Evolutionary conservation across 2,329 filamentous ascomycete genomes (phyloP), one percentile per base, ranked within the genome.

Genomic region (Aspergillus japonicus): DNA sequence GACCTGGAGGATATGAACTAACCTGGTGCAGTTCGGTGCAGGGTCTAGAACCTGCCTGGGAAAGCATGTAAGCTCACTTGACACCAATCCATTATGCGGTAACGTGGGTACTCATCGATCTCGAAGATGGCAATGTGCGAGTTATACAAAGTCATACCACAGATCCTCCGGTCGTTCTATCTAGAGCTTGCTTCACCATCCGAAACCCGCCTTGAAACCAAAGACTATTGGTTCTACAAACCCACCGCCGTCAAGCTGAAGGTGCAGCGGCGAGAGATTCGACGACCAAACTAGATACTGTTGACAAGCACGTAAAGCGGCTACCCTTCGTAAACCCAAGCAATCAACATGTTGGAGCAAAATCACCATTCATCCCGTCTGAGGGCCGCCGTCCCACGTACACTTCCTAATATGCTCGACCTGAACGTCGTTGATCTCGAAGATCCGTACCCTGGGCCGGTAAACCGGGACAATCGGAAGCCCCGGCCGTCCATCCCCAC

Each of bases 141-240:
- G 56, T 55, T 65, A 10, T 65, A 63, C 50, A 63, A 65, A 31
- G 54, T 59, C 11, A 60, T 65, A 29, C 63, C 63, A 35, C 44
- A 58, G 14, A 54, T 65, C 10, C 21, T 65, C 12, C 47, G 55
- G 5, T 33, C 50, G 2, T 63, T 55, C 44, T 26, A 51, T 14
- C 48, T 64, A 26, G 59, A 64, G n/a, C 51, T 65, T 11, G 50
- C 23, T n/a, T 29, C 29, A 10, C 31, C 54, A 11, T 35, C 50
- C 19, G 48, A 55, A 7, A 12, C 33, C 12, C 16, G 50, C 24
- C 24, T 64, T 21, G 24, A 55, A 44, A 61, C 62, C 12, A 60
- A 35, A 3, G 57, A 56, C 12, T 58, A 58, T 35, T 65, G 62
- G 63, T 55, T 65, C 31, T 56, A 65, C 56, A 64, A 64, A 42